Base-by-base conservation (phyloP, 2,329 filamentous ascomycete genomes). In the Aspergillus fischeri region DNA sequence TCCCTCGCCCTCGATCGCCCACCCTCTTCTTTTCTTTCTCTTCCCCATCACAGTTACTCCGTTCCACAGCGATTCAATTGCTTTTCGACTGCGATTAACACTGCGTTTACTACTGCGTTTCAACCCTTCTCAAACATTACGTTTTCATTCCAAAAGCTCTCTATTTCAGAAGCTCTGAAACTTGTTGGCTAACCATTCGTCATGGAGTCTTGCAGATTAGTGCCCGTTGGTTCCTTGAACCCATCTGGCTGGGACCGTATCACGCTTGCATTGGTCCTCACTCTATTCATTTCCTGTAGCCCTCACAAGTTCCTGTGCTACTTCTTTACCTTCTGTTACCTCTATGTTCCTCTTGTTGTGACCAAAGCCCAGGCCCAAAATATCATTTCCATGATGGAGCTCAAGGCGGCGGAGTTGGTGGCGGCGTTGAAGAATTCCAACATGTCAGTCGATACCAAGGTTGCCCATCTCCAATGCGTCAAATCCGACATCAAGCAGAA, bases 401-500 rank as follows among this genome's bases (percentile, higher is more conserved):
- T 79, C 63, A 81, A 83, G 70, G 81, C 82, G 52, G 73, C 75
- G 48, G 78, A 79, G 60, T 77, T 85, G 58, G 71, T 85, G 63
- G 77, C 75, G 56, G 76, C 79, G 53, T 76, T 85, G 60, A 83
- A 83, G 70, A 81, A 82, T 72, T 83, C 84, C 65, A 88, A 90
- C 65, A 81, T 83, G 41, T 81, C 85, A 51, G 79, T 90, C 65
- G 89, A 92, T 67, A 76, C 81, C 52, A 92, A 92, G 71, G 82
- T 91, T 62, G 80, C 85, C 62, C 83, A 84, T 54, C 84, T 96
- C 65, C 90, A 86, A 58, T 81, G 80, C 67, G 80, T 92, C 75
- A 96, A 96, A 77, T 92, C 90, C 47, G 85, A 86, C 72, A 96
- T 96, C 80, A 96, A 96, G 75, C 92, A 96, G 75, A 88, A 90